phyloP scores from a whole-genome alignment of 305 asterid genomes.

The Plantago lanceolata region DNA sequence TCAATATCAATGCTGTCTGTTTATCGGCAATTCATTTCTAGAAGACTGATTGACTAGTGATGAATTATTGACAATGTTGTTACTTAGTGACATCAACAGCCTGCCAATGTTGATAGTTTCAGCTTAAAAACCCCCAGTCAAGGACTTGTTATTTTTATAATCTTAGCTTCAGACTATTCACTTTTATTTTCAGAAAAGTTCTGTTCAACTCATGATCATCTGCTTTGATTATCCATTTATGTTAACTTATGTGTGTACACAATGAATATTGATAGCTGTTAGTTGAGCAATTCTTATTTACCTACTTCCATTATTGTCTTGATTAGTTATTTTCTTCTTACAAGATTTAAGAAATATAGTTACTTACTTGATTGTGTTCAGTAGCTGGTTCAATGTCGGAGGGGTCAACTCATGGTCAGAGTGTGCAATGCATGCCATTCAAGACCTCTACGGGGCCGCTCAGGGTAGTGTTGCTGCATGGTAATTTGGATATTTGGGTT shows the following conservation, averaged over 20 bases:
- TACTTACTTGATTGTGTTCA: conserved; percentile 1
- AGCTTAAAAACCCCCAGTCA: not conserved
- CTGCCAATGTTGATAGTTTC: not conserved
- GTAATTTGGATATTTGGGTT: conserved; percentile 80
- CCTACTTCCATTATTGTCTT: not conserved
- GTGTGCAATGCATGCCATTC: conserved; percentile 52
- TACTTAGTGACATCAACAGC: too few relatives aligned
- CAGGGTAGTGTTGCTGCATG: conserved; percentile 53
- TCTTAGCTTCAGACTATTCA: not conserved
- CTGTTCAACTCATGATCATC: not conserved
- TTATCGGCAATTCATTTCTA: too few relatives aligned
- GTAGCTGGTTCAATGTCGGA: conserved; percentile 44
- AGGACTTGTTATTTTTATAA: too few relatives aligned
- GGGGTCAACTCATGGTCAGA: conserved; percentile 54
- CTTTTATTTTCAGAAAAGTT: too few relatives aligned
- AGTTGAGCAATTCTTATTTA: not conserved
- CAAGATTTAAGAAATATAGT: not conserved
- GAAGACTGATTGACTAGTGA: too few relatives aligned
- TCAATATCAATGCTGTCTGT: too few relatives aligned
- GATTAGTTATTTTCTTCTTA: conserved; percentile 1
- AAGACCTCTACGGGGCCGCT: conserved; percentile 52
- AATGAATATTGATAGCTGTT: not conserved
- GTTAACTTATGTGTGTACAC: not conserved
- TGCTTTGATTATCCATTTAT: not conserved
- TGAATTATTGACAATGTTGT: too few relatives aligned